Evolutionary conservation across 805 yeast genomes (phyloP).

Genomic region (Lipomyces lipofer): DNA sequence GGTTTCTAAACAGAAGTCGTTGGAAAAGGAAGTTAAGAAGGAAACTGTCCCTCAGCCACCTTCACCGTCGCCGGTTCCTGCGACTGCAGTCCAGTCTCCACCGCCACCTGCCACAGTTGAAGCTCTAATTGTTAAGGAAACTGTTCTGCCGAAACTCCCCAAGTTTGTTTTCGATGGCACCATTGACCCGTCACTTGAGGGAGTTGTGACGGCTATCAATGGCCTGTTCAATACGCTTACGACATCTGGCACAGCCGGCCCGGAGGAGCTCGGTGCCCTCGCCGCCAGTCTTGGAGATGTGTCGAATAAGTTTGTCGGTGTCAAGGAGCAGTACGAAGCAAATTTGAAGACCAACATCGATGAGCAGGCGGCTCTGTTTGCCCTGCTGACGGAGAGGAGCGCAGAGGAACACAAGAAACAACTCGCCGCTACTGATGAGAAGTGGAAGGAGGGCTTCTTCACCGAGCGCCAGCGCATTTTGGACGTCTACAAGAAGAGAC

Average conservation of each 20-base stretch:
- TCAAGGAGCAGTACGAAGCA: constrained; percentile 28
- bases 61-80: constrained; percentile 29
- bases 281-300: constrained; percentile 28
- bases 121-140: constrained; percentile 18
- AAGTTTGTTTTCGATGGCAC: constrained; percentile 29
- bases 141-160: constrained; percentile 27
- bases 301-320: constrained; percentile 20
- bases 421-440: constrained; percentile 50
- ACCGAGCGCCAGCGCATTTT: constrained; percentile 62
- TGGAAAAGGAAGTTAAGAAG: constrained; percentile 13
- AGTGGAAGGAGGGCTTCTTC: constrained; percentile 61
- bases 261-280: constrained; percentile 26
- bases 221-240: constrained; percentile 31
- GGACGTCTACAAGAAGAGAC: constrained; percentile 55
- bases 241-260: constrained; percentile 19
- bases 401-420: constrained; percentile 36
- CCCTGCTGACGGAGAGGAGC: constrained; percentile 31
- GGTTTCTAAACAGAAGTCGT: constrained; percentile 12
- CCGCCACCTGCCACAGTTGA: neutral
- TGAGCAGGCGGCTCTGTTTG: constrained; percentile 40
- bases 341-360: constrained; percentile 34
- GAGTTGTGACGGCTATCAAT: constrained; percentile 33
- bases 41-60: constrained; percentile 25
- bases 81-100: constrained; percentile 6
- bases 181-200: constrained; percentile 34